Conservation (phyloP, 2,329 filamentous ascomycete genomes). For the Beauveria medogensis region DNA sequence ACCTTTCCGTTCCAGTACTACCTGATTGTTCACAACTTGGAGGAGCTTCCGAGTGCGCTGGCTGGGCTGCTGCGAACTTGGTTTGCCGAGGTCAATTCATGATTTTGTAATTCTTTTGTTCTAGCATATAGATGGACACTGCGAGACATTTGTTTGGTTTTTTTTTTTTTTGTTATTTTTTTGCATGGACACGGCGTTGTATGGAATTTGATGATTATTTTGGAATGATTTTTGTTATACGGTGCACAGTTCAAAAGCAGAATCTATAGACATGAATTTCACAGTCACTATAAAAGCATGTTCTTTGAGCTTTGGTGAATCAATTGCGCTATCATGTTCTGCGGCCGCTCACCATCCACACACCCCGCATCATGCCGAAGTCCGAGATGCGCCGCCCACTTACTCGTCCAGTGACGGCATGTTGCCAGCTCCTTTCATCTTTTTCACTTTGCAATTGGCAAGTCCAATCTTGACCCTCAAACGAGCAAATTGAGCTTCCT, state of each 20-base stretch:
- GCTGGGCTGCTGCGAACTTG: slow-evolving; percentile 86
- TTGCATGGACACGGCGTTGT: slow-evolving; percentile 9
- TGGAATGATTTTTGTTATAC: background rate
- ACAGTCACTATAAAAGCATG: background rate
- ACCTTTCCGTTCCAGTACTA: slow-evolving; percentile 97
- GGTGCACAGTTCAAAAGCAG: background rate
- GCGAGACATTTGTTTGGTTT: too few species aligned
- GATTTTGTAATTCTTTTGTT: slow-evolving; percentile 9
- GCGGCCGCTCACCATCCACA: background rate
- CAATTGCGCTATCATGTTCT: background rate
- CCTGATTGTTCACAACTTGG: slow-evolving; percentile 83
- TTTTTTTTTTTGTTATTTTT: too few species aligned
- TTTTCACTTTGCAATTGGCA: too few species aligned
- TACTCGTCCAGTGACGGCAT: background rate
- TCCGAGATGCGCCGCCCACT: background rate
- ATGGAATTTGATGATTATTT: background rate
- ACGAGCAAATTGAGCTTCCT: background rate
- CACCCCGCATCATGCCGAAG: slow-evolving; percentile 1
- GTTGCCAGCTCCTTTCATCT: background rate
- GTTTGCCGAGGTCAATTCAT: slow-evolving; percentile 67
- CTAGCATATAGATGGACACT: slow-evolving; percentile 3
- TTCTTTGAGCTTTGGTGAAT: background rate
- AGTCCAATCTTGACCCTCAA: too few species aligned
- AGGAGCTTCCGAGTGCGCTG: slow-evolving; percentile 82
- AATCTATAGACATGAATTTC: background rate